phyloP scores from a whole-genome alignment of 257 asterid species.

The Jacaranda copaia region DNA sequence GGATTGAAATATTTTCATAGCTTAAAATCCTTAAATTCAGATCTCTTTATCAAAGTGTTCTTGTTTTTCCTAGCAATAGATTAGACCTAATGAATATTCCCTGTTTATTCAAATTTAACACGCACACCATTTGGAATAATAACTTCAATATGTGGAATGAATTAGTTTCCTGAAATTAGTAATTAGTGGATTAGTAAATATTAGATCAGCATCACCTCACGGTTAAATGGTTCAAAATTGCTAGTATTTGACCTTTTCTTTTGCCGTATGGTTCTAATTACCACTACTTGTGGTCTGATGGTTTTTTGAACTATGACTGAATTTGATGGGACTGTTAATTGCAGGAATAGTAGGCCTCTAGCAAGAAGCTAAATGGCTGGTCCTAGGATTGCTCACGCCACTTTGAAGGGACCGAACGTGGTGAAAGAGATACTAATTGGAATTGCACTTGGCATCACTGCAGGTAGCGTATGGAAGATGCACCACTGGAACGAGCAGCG shows the following conservation, averaged over 20 bases:
- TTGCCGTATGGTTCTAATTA: not conserved
- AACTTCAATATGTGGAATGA: not conserved
- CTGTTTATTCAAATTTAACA: conserved; percentile 2
- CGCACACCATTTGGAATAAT: not conserved
- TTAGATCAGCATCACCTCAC: not conserved
- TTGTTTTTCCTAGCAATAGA: not conserved
- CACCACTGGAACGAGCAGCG: conserved; percentile 90
- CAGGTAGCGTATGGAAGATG: conserved; percentile 78
- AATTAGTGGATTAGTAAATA: not conserved
- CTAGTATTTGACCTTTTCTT: not conserved
- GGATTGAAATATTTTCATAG: not conserved
- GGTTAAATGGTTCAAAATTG: not conserved
- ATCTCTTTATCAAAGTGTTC: not conserved
- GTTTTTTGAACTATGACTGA: not conserved
- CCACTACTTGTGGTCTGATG: not conserved
- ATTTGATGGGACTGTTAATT: not conserved
- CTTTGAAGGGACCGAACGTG: conserved; percentile 79
- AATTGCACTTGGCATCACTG: conserved; percentile 60
- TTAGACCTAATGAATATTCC: not conserved
- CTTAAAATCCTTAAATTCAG: not conserved
- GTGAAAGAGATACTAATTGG: conserved; percentile 73
- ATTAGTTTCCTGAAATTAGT: not conserved
- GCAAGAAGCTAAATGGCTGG: conserved; percentile 61
- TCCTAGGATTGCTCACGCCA: conserved; percentile 69
- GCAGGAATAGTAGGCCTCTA: conserved; percentile 37